Evolutionary conservation across 345 rosid species (phyloP).

Genomic region (Gynandropsis gynandra): DNA sequence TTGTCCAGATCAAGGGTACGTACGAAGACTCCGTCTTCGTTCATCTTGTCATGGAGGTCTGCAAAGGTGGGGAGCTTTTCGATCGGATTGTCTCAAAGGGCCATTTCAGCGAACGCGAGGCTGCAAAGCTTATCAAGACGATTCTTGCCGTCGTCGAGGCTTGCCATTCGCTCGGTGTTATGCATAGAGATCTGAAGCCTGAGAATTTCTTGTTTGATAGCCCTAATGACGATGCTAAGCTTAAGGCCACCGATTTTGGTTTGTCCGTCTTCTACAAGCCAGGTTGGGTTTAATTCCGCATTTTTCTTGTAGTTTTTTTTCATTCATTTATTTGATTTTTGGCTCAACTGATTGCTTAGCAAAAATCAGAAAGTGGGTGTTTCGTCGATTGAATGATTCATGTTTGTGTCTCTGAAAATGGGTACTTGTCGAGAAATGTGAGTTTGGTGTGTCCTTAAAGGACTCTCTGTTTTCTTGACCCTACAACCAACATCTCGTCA

Average conservation of each 20-base stretch:
- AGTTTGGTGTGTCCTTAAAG: too few relatives aligned
- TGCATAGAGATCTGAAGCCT: slow-evolving; percentile 98
- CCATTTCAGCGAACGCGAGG: slow-evolving; percentile 91
- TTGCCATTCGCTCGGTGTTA: slow-evolving; percentile 92
- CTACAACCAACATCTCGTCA: too few relatives aligned
- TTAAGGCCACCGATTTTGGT: slow-evolving; percentile 92
- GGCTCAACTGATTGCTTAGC: not conserved
- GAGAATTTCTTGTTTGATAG: slow-evolving; percentile 93
- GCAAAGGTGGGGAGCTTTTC: slow-evolving; percentile 95
- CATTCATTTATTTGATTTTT: too few relatives aligned
- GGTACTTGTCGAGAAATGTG: too few relatives aligned
- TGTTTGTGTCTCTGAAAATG: not conserved
- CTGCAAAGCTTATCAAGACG: slow-evolving; percentile 76
- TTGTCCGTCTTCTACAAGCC: slow-evolving; percentile 92
- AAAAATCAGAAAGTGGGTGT: not conserved
- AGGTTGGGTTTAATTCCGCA: slow-evolving; percentile 34
- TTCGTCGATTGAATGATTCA: not conserved
- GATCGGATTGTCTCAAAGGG: slow-evolving; percentile 94
- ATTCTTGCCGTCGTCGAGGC: slow-evolving; percentile 87
- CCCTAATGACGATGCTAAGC: slow-evolving; percentile 66
- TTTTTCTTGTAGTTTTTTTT: not conserved
- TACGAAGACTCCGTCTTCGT: slow-evolving; percentile 88
- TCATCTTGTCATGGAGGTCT: slow-evolving; percentile 94
- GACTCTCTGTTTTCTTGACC: too few relatives aligned
- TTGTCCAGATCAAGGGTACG: slow-evolving; percentile 81